Conservation (phyloP, 129 eudicot genomes). For the Arctium lappa region DNA sequence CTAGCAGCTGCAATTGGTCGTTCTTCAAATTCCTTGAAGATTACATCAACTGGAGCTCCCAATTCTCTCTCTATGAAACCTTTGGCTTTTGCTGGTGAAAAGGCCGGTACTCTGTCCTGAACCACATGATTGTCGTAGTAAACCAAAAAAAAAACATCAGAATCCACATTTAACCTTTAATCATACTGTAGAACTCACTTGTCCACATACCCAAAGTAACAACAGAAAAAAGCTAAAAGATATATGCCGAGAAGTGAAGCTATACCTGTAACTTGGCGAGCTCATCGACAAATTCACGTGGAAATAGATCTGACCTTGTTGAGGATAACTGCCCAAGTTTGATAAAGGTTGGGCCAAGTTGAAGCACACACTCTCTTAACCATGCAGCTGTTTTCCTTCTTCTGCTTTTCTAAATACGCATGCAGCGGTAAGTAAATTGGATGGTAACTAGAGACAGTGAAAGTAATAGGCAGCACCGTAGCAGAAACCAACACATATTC, state of each 20-base stretch:
- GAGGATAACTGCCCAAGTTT: conserved; percentile 92
- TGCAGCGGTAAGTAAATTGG: background rate
- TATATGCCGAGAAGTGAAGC: conserved; percentile 8
- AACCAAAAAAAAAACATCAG: background rate
- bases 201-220: background rate
- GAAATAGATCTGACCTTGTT: conserved; percentile 95
- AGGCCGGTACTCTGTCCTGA: conserved; percentile 98
- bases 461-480: background rate
- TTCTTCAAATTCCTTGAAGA: conserved; percentile 88
- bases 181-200: conserved; percentile 2
- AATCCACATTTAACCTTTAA: background rate
- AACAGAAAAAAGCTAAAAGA: background rate
- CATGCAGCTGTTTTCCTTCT: conserved; percentile 88
- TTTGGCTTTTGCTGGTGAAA: conserved; percentile 74
- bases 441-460: background rate
- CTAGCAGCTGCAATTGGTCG: conserved; percentile 98
- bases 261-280: conserved; percentile 94
- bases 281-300: conserved; percentile 91
- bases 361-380: conserved; percentile 78
- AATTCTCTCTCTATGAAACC: conserved; percentile 68
- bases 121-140: conserved; percentile 20
- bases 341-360: conserved; percentile 94
- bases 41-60: conserved; percentile 76
- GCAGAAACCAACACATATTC: conserved; percentile 1
- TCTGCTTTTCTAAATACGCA: conserved; percentile 50